phyloP scores from a whole-genome alignment of 768 basidiomycete genomes.

The Termitomyces sp. region DNA sequence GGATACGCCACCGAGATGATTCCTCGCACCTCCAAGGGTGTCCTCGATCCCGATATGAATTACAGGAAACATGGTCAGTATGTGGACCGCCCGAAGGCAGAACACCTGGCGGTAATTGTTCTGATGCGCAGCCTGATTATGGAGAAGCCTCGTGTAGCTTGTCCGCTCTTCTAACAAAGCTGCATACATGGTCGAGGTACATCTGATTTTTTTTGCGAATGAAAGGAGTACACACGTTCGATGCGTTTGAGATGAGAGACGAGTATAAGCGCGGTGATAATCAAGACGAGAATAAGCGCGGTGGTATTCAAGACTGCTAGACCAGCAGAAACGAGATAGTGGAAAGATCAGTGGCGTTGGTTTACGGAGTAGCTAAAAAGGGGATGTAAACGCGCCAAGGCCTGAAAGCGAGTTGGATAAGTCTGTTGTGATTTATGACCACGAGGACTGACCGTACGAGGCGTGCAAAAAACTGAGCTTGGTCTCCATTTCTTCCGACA shows the following conservation, averaged over 20 bases:
- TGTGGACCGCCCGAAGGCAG: conserved; percentile 36
- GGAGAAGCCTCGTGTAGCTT: conserved; percentile 24
- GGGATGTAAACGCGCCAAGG: conserved; percentile 51
- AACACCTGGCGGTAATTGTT: conserved; percentile 47
- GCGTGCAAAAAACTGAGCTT: conserved; percentile 56
- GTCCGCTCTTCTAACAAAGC: conserved; percentile 20
- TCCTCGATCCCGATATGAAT: conserved; percentile 54
- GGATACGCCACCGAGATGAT: neutral
- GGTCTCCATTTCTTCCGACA: conserved; percentile 37
- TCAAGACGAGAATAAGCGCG: conserved; percentile 22
- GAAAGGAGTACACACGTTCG: conserved; percentile 22
- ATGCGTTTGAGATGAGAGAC: conserved; percentile 26
- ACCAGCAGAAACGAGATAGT: conserved; percentile 56
- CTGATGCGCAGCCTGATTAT: conserved; percentile 8
- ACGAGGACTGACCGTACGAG: conserved; percentile 35
- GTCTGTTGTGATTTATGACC: no score
- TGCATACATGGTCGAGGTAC: neutral
- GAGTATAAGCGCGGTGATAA: conserved; percentile 15
- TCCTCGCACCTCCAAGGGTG: conserved; percentile 40
- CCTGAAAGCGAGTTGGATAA: conserved; percentile 12
- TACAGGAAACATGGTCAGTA: conserved; percentile 42
- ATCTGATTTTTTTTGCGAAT: neutral
- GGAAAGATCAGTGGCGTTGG: conserved; percentile 52
- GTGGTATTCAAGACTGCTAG: conserved; percentile 40
- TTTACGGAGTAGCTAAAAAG: conserved; percentile 63